Conservation (phyloP, 441 rosid species). For the Francoa sonchifolia region DNA sequence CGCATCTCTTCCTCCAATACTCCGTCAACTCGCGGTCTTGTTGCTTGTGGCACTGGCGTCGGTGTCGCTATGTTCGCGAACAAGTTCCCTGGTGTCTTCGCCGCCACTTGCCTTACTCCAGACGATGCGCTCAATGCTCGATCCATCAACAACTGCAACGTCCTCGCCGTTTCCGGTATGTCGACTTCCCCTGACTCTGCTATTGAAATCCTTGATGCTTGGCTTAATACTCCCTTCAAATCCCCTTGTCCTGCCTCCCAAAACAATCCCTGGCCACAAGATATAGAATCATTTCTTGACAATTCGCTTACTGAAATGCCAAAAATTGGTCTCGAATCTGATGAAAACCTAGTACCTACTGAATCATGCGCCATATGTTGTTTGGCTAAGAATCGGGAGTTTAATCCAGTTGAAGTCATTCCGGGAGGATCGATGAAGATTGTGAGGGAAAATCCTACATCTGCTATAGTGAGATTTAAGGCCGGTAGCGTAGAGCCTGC, state of each 20-base stretch:
- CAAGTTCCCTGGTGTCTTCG: slow-evolving; percentile 76
- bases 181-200: slow-evolving; percentile 43
- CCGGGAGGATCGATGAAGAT: slow-evolving; percentile 19
- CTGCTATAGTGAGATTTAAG: slow-evolving; percentile 11
- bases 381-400: slow-evolving; percentile 13
- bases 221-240: slow-evolving; percentile 64
- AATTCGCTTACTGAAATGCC: slow-evolving; percentile 8
- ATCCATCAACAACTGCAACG: slow-evolving; percentile 74
- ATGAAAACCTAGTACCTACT: no score
- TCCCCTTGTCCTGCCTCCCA: slow-evolving; percentile 65
- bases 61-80: slow-evolving; percentile 86
- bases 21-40: slow-evolving; percentile 42
- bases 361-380: slow-evolving; percentile 10
- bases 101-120: slow-evolving; percentile 57
- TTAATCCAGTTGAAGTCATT: slow-evolving; percentile 11
- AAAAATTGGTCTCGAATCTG: slow-evolving; percentile 6
- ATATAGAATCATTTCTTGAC: slow-evolving; percentile 10
- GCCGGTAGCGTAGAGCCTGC: slow-evolving; percentile 16
- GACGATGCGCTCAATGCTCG: slow-evolving; percentile 59
- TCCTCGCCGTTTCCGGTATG: slow-evolving; percentile 65
- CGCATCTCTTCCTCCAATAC: slow-evolving; percentile 25
- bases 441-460: slow-evolving; percentile 12
- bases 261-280: slow-evolving; percentile 11
- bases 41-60: slow-evolving; percentile 70
- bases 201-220: slow-evolving; percentile 46